A percentile compares a stretch with the other conserved stretches of the same genome.
Evolutionary conservation across 2,329 filamentous ascomycete genomes (phyloP).

Genomic region (Microcyclospora tardicrescens): DNA sequence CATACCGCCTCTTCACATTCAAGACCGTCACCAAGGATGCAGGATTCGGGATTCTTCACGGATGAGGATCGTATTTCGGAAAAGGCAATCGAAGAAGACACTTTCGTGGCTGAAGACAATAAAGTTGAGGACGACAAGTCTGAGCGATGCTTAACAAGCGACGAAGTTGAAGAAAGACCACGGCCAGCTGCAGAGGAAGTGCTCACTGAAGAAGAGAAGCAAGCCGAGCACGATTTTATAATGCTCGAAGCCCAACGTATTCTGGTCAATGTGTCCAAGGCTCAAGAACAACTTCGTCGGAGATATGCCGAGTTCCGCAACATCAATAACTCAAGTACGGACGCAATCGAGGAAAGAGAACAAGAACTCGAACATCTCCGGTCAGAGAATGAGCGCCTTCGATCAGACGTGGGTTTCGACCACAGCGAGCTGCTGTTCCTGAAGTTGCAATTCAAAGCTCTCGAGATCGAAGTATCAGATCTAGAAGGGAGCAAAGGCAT

Average conservation of each 20-base stretch:
- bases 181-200: background rate
- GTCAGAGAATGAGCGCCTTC: constrained; percentile 26
- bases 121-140: constrained; percentile 1
- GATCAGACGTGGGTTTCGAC: constrained; percentile 25
- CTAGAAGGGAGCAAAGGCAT: constrained; percentile 8
- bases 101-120: background rate
- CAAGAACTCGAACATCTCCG: constrained; percentile 20
- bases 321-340: constrained; percentile 18
- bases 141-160: constrained; percentile 4
- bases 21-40: constrained; percentile 13
- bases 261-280: constrained; percentile 17
- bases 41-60: constrained; percentile 22
- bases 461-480: constrained; percentile 22
- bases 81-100: constrained; percentile 4
- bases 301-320: constrained; percentile 22
- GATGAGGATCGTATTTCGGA: constrained; percentile 5
- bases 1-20: constrained; percentile 16
- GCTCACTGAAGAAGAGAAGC: constrained; percentile 9
- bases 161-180: constrained; percentile 2
- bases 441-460: constrained; percentile 26
- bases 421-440: constrained; percentile 27
- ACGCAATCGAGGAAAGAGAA: constrained; percentile 20
- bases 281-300: constrained; percentile 19
- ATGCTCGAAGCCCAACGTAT: constrained; percentile 19
- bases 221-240: constrained; percentile 14